phyloP scores from a whole-genome alignment of 805 yeast genomes.

The Zygoascus biomembranicola region DNA sequence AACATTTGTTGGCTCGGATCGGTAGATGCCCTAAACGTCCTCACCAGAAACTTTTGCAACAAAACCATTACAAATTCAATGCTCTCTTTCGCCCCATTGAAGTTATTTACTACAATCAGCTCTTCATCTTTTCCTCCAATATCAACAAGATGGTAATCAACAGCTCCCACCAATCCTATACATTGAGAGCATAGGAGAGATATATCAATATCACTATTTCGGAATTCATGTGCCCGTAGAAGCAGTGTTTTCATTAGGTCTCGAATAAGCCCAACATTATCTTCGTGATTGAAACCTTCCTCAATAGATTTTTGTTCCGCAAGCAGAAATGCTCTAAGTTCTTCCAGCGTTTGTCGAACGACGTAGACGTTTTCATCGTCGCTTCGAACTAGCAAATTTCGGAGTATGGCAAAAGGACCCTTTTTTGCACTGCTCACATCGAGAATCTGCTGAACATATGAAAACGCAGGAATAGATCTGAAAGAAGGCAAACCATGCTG shows the following conservation, averaged over 20 bases:
- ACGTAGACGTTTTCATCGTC: constrained; percentile 61
- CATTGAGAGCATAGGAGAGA: constrained; percentile 58
- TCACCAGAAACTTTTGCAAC: constrained; percentile 63
- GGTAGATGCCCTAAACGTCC: constrained; percentile 81
- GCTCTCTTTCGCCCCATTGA: constrained; percentile 55
- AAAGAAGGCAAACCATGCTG: constrained; percentile 18
- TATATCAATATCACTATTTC: constrained; percentile 29
- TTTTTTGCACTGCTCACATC: background rate
- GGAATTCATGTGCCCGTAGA: constrained; percentile 20
- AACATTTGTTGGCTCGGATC: constrained; percentile 79
- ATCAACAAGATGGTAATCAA: constrained; percentile 56
- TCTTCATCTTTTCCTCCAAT: constrained; percentile 32
- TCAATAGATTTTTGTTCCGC: constrained; percentile 16
- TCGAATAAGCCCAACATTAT: constrained; percentile 6
- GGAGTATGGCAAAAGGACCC: constrained; percentile 4
- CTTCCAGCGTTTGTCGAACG: constrained; percentile 62
- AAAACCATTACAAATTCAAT: constrained; percentile 55
- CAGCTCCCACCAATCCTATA: constrained; percentile 66
- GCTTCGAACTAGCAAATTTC: constrained; percentile 44
- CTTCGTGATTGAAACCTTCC: constrained; percentile 7
- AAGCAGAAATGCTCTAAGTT: constrained; percentile 44
- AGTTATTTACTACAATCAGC: constrained; percentile 49
- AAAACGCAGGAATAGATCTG: background rate
- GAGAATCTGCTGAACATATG: background rate
- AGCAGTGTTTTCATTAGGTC: constrained; percentile 23